Conservation (phyloP, 805 yeast species). For the Metschnikowia henanensis region DNA sequence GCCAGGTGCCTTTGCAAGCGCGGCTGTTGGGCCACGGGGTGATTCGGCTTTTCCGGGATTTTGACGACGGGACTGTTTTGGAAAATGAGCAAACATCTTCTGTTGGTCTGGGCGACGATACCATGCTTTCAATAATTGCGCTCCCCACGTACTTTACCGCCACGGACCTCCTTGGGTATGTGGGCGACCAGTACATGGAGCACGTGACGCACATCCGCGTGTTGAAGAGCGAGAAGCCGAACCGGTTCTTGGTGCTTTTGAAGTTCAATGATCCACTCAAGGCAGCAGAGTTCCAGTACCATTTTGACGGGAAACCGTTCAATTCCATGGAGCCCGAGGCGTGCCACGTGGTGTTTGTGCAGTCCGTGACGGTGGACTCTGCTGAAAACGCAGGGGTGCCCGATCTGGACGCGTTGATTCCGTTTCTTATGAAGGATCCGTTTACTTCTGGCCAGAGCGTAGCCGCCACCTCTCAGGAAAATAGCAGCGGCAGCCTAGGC, state of each 20-base stretch:
- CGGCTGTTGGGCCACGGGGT: constrained; percentile 72
- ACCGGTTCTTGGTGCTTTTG: constrained; percentile 73
- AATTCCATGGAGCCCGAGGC: constrained; percentile 88
- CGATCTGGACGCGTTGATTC: constrained; percentile 41
- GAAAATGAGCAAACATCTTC: constrained; percentile 6
- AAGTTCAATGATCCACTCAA: constrained; percentile 59
- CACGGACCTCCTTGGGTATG: constrained; percentile 77
- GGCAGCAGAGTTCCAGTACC: constrained; percentile 65
- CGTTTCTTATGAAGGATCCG: constrained; percentile 72
- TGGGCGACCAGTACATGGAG: constrained; percentile 60
- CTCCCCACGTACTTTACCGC: constrained; percentile 87
- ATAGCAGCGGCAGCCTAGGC: not conserved
- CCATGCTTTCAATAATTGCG: constrained; percentile 78
- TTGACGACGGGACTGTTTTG: constrained; percentile 28
- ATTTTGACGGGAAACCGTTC: constrained; percentile 71
- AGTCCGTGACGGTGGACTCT: constrained; percentile 47
- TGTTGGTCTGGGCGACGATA: constrained; percentile 47
- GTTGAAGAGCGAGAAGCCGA: constrained; percentile 61
- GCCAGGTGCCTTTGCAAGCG: constrained; percentile 56
- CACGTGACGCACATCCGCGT: constrained; percentile 71
- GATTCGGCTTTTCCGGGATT: constrained; percentile 62
- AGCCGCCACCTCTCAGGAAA: not conserved
- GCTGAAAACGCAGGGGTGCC: constrained; percentile 11
- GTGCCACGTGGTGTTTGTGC: constrained; percentile 76
- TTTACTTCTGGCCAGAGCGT: constrained; percentile 44